Base-by-base conservation (phyloP, 495 filamentous ascomycete genomes). In the Copromyces sp. region DNA sequence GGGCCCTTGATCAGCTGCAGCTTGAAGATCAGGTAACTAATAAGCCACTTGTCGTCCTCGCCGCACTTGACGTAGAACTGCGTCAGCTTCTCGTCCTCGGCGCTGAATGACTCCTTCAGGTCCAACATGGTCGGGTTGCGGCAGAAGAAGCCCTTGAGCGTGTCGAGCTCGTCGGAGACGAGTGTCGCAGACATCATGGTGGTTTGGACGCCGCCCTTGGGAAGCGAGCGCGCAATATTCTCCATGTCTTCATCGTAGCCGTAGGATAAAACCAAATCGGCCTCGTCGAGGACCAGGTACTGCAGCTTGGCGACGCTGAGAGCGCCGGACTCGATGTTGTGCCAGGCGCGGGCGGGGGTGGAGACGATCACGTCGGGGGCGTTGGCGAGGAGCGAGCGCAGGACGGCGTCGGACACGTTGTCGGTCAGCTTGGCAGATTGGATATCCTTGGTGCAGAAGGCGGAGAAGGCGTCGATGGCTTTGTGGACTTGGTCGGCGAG, bases 41-140 rank as follows among this genome's bases (percentile, higher is more conserved):
- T 85, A 39, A 99, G 85, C 82, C 98, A 99, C 77, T 99, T 99
- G 77, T 98, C 95, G 71, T 98, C 95, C 82, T 98, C 96, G 37
- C 89, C 92, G 77, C 94, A 97, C 86, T 87, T 92, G 69, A 97
- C 93, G 41, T 94, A 88, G 79, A 92, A 98, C 81, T 99, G 95
- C 69, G 87, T 92, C 12, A 98, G 86, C 39, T 88, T 90, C 71
- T 87, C 89, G 39, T 90, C 88, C 72, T 93, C 89, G 20, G 90
- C 89, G 70, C 93, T 91, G 65, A 86, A 84, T 20, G 81, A 81
- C 71, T 89, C 88, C 73, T 94, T 89, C 45, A 99, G 80, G 74
- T 95, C 89, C 72, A 99, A 80, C 32, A 95, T 80, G 1, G 78
- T 84, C 3, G 95, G 95, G 75, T 90, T 91, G 41, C 91, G 88